Evolutionary conservation across 441 rosid genomes (phyloP).

Genomic region (Euphorbia neoarborescens): DNA sequence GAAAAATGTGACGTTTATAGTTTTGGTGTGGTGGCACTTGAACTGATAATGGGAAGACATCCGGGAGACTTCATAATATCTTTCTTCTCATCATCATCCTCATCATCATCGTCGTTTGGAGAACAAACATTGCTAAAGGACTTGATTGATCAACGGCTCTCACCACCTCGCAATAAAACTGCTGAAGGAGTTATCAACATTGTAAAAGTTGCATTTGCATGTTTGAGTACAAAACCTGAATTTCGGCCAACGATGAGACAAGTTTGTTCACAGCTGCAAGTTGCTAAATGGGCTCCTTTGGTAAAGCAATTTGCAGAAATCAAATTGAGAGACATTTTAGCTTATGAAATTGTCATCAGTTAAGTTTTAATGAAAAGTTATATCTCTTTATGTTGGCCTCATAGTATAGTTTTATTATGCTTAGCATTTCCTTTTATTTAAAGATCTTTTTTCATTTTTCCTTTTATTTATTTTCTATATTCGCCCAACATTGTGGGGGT

Average conservation of each 20-base stretch:
- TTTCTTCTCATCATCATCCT: background rate
- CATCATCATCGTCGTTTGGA: background rate
- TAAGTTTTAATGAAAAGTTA: too few species aligned
- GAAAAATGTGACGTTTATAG: background rate
- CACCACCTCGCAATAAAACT: background rate
- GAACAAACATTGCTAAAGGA: background rate
- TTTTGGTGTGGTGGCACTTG: background rate
- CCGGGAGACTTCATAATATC: too few species aligned
- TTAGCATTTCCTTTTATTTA: too few species aligned
- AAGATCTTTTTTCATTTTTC: too few species aligned
- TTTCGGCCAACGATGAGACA: background rate
- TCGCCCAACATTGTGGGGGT: too few species aligned
- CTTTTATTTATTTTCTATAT: too few species aligned
- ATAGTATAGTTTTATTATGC: too few species aligned
- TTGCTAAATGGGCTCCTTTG: background rate
- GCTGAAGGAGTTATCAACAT: background rate
- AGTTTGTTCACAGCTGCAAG: background rate
- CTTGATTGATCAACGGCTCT: background rate
- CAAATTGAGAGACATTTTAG: background rate
- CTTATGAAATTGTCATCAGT: background rate
- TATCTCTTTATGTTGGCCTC: too few species aligned
- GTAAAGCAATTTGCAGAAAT: background rate
- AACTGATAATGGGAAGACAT: background rate
- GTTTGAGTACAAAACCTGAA: background rate
- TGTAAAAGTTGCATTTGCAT: background rate